These are phyloP conservation scores for Penicillium simplicissimum DNA, from an alignment of 495 filamentous ascomycete species.

Conservation along the genomic window DNA sequence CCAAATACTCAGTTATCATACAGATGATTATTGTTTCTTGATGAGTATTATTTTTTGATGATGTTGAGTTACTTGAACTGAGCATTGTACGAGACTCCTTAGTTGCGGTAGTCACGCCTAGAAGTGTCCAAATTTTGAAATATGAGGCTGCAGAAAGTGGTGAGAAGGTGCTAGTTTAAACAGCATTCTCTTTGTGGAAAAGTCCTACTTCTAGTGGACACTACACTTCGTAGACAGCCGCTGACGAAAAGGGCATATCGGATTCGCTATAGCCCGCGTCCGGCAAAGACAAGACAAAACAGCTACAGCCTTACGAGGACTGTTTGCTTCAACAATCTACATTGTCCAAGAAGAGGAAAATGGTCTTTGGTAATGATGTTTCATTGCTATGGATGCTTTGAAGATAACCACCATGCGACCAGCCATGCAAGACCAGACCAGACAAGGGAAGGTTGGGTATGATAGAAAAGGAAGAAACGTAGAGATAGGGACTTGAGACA, in stretches of 20 bases:
- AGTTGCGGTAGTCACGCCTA: too few relatives aligned
- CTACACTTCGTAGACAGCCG: neutral
- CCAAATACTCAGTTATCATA: too few relatives aligned
- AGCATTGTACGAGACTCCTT: too few relatives aligned
- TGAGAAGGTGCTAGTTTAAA: too few relatives aligned
- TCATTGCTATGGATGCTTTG: slow-evolving; percentile 9
- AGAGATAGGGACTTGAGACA: slow-evolving; percentile 28
- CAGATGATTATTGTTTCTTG: too few relatives aligned
- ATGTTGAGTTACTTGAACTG: too few relatives aligned
- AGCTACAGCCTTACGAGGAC: neutral
- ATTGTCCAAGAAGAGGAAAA: neutral
- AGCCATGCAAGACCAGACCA: slow-evolving; percentile 16
- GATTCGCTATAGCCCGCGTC: neutral
- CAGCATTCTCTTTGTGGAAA: too few relatives aligned
- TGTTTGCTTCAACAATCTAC: neutral
- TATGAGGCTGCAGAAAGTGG: too few relatives aligned
- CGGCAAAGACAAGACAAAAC: neutral
- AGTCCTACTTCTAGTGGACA: too few relatives aligned
- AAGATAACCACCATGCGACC: slow-evolving; percentile 22
- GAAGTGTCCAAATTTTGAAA: too few relatives aligned
- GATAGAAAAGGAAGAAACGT: slow-evolving; percentile 4
- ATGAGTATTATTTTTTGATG: too few relatives aligned
- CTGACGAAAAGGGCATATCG: neutral
- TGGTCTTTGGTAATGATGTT: neutral
- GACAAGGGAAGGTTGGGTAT: slow-evolving; percentile 14